Evolutionary conservation across 805 yeast species (phyloP).

Genomic region (Wickerhamiella domercqiae): DNA sequence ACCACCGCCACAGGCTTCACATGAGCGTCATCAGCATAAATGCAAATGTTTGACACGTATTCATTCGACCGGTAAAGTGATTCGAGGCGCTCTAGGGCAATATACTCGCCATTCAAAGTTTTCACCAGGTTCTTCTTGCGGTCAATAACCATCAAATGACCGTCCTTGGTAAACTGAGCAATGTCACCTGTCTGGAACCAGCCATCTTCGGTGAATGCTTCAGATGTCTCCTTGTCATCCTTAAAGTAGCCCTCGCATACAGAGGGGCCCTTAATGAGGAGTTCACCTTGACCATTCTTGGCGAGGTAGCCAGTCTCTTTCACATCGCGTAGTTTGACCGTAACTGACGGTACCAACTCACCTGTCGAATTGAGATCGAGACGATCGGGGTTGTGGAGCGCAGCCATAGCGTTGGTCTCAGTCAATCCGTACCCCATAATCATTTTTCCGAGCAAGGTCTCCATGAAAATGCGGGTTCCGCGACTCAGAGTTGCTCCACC

Average conservation of each 20-base stretch:
- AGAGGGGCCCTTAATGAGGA: conserved; percentile 60
- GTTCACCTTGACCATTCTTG: conserved; percentile 84
- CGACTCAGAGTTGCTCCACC: conserved; percentile 86
- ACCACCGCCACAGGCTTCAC: conserved; percentile 89
- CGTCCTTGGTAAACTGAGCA: conserved; percentile 77
- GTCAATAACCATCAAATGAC: conserved; percentile 73
- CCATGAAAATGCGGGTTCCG: conserved; percentile 69
- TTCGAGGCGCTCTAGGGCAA: conserved; percentile 91
- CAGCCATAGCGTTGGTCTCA: conserved; percentile 83
- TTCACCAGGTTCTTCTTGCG: conserved; percentile 92
- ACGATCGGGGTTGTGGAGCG: conserved; percentile 47
- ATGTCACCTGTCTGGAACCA: conserved; percentile 98
- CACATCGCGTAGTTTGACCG: conserved; percentile 81
- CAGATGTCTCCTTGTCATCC: conserved; percentile 66
- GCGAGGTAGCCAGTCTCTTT: conserved; percentile 85
- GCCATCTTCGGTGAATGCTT: conserved; percentile 63
- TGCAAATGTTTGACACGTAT: conserved; percentile 67
- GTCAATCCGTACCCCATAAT: conserved; percentile 92
- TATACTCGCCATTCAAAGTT: conserved; percentile 93
- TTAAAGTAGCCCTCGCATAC: conserved; percentile 66
- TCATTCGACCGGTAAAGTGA: conserved; percentile 74
- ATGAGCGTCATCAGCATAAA: conserved; percentile 76
- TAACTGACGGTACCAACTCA: conserved; percentile 64
- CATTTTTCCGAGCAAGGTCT: conserved; percentile 68
- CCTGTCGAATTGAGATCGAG: conserved; percentile 72